Percentiles rank a stretch among this genome's conserved stretches.
Evolutionary conservation across 1,139 yeast species (phyloP).

Genomic region (Blastobotrys indianensis): DNA sequence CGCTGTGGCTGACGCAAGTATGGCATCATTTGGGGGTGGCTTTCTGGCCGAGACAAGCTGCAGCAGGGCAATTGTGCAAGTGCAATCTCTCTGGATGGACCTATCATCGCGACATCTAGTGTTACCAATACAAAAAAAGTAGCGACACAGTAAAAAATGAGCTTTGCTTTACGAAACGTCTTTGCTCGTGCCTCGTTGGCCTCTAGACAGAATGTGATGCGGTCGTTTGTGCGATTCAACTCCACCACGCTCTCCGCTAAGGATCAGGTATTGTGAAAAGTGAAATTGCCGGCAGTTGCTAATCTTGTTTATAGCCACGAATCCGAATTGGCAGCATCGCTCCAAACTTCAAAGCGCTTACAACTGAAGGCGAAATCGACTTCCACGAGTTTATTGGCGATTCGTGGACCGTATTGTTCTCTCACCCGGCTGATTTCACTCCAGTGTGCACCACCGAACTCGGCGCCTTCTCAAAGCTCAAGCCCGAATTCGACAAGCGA

Average conservation of each 20-base stretch:
- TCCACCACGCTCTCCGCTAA: slow-evolving; percentile 19
- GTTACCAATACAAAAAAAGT: neutral
- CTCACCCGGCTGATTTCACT: slow-evolving; percentile 92
- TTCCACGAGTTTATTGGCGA: slow-evolving; percentile 80
- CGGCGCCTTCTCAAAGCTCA: slow-evolving; percentile 82
- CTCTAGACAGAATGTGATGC: slow-evolving; percentile 2
- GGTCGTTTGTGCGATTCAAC: slow-evolving; percentile 13
- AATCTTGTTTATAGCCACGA: slow-evolving; percentile 34
- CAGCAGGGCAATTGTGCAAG: too few species aligned
- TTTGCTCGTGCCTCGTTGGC: slow-evolving; percentile 6
- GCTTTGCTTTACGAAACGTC: slow-evolving; percentile 4
- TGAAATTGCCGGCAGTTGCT: neutral
- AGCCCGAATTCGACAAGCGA: slow-evolving; percentile 76
- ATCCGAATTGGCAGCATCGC: slow-evolving; percentile 62
- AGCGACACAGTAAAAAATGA: too few species aligned
- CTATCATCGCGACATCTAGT: too few species aligned
- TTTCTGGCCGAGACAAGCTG: too few species aligned
- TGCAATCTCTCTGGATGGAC: too few species aligned
- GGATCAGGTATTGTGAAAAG: slow-evolving; percentile 10
- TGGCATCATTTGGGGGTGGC: too few species aligned
- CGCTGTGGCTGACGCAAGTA: too few species aligned
- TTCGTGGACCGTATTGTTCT: slow-evolving; percentile 78
- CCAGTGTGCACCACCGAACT: slow-evolving; percentile 94
- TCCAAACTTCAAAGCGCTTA: slow-evolving; percentile 75
- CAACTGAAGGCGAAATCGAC: slow-evolving; percentile 70